These are phyloP conservation scores for Parastagonospora avenae DNA, from an alignment of 2,329 filamentous ascomycete species.

Conservation along the genomic window DNA sequence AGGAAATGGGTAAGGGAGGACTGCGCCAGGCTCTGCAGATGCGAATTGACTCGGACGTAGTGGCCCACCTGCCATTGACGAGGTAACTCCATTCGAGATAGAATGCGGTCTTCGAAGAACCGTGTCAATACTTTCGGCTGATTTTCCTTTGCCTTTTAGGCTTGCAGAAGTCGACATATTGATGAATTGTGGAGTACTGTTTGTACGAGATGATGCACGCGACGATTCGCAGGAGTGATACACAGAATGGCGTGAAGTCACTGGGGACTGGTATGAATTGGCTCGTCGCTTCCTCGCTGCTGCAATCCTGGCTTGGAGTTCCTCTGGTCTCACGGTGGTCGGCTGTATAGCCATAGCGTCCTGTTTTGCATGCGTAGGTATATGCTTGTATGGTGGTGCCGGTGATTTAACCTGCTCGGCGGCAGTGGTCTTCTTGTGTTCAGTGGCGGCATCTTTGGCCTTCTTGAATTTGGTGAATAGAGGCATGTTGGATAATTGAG, in stretches of 20 bases:
- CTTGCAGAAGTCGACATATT: conserved; percentile 1
- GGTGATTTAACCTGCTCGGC: conserved; percentile 21
- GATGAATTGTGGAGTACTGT: conserved; percentile 6
- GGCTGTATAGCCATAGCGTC: conserved; percentile 24
- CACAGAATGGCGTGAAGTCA: conserved; percentile 13
- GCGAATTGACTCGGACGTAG: not conserved
- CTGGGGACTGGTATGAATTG: conserved; percentile 9
- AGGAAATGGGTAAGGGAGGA: conserved; percentile 3
- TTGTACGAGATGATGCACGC: conserved; percentile 12
- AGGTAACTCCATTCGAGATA: conserved; percentile 1
- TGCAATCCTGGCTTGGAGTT: conserved; percentile 25
- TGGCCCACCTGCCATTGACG: not conserved
- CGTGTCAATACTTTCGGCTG: conserved; percentile 24
- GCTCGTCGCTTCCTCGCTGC: conserved; percentile 20
- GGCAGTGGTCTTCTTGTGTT: conserved; percentile 26
- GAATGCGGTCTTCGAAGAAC: conserved; percentile 27
- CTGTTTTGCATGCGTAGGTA: conserved; percentile 33
- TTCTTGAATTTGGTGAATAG: conserved; percentile 40
- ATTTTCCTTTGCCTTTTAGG: conserved; percentile 3
- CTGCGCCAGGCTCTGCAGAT: not conserved
- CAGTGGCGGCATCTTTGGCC: conserved; percentile 32
- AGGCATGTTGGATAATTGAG: conserved; percentile 26
- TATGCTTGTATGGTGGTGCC: conserved; percentile 29
- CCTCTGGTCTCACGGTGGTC: conserved; percentile 18
- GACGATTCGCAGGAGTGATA: conserved; percentile 14